phyloP scores from a whole-genome alignment of 495 filamentous ascomycete species.

The Bryoglossum gracile region DNA sequence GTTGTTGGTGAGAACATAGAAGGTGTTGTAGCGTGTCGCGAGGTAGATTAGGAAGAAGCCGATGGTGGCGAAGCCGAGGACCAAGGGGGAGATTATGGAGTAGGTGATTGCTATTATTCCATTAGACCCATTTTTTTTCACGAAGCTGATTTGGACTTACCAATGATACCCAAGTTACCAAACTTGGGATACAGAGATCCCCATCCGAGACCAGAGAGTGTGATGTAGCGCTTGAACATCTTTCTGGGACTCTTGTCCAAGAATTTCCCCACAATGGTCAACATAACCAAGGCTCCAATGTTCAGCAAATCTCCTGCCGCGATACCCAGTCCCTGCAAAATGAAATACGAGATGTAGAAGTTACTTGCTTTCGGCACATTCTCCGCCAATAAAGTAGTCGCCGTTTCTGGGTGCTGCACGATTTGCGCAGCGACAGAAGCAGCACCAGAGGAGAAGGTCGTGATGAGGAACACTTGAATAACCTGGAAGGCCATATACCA shows the following conservation, averaged over 20 bases:
- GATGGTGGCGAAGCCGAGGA: slow-evolving; percentile 78
- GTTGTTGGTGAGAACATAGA: slow-evolving; percentile 76
- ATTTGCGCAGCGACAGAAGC: slow-evolving; percentile 58
- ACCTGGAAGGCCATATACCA: slow-evolving; percentile 94
- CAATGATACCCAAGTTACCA: slow-evolving; percentile 82
- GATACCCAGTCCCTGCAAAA: slow-evolving; percentile 81
- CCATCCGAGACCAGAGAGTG: slow-evolving; percentile 62
- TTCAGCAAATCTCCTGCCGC: slow-evolving; percentile 68
- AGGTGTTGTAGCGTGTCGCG: slow-evolving; percentile 87
- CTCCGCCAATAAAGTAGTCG: slow-evolving; percentile 62
- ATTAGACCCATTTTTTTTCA: too few species aligned
- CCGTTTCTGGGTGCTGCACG: slow-evolving; percentile 50
- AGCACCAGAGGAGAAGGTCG: slow-evolving; percentile 75
- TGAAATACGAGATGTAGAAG: slow-evolving; percentile 92
- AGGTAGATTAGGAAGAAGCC: slow-evolving; percentile 84
- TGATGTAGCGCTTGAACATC: slow-evolving; percentile 51
- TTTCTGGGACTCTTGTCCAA: slow-evolving; percentile 49
- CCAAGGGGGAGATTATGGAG: slow-evolving; percentile 81
- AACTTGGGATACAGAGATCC: slow-evolving; percentile 83
- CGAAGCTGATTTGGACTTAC: too few species aligned
- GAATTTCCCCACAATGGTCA: slow-evolving; percentile 67
- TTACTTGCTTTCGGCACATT: slow-evolving; percentile 80
- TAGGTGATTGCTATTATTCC: slow-evolving; percentile 62
- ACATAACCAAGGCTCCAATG: slow-evolving; percentile 66
- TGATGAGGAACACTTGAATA: slow-evolving; percentile 86